Conservation (phyloP, 1,139 yeast genomes). For the Zhuliangozyma blackwelliae region DNA sequence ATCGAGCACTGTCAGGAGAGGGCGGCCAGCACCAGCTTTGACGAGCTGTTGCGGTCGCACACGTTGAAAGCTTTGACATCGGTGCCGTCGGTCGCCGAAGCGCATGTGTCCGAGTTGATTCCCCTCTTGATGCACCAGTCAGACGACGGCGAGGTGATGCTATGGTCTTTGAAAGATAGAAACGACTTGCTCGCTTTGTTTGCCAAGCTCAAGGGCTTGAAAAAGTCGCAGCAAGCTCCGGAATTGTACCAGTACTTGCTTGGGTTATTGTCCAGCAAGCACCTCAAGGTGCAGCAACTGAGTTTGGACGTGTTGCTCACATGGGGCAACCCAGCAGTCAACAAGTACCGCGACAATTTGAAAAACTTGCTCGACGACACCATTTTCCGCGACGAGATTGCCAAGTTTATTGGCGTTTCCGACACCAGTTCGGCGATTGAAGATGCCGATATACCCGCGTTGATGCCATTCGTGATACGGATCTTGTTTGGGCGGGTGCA, state of each 20-base stretch:
- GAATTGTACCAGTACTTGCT: conserved; percentile 53
- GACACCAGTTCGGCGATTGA: conserved; percentile 54
- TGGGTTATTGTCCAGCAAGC: conserved; percentile 59
- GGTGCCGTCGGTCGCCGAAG: conserved; percentile 72
- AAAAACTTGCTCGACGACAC: conserved; percentile 77
- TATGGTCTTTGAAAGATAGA: conserved; percentile 63
- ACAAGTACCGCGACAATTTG: conserved; percentile 70
- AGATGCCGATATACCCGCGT: conserved; percentile 48
- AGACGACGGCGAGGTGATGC: conserved; percentile 14
- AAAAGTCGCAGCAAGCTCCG: conserved; percentile 46
- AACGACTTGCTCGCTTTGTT: conserved; percentile 59
- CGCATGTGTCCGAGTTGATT: conserved; percentile 54
- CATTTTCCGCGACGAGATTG: conserved; percentile 78
- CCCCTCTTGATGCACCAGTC: conserved; percentile 41
- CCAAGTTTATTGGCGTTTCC: conserved; percentile 47
- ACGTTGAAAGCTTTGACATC: conserved; percentile 8
- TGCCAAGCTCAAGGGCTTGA: conserved; percentile 61
- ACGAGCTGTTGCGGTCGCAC: conserved; percentile 17
- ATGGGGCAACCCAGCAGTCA: conserved; percentile 53
- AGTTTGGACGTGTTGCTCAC: conserved; percentile 73
- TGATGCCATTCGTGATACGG: conserved; percentile 73
- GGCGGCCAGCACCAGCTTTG: conserved; percentile 13
- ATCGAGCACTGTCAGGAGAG: conserved; percentile 10
- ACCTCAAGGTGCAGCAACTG: conserved; percentile 59
- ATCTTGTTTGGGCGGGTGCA: conserved; percentile 87